These are phyloP conservation scores for Aspergillus sp. DNA, from an alignment of 2,329 filamentous ascomycete species.

Conservation along the genomic window DNA sequence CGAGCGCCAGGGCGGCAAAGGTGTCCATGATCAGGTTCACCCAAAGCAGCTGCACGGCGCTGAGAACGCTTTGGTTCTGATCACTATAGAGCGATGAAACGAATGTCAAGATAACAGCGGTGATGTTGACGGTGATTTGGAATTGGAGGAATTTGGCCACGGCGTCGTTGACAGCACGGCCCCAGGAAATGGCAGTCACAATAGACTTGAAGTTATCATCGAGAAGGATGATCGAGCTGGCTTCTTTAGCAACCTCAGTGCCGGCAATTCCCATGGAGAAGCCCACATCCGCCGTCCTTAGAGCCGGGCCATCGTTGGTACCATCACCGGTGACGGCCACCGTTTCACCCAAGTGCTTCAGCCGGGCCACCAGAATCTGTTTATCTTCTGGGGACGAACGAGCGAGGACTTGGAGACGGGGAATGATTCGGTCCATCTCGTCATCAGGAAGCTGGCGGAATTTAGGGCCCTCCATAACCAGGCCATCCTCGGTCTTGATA, in stretches of 20 bases:
- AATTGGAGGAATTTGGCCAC: slow-evolving; percentile 67
- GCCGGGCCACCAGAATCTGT: slow-evolving; percentile 59
- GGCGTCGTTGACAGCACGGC: slow-evolving; percentile 66
- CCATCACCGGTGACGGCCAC: slow-evolving; percentile 65
- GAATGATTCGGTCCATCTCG: slow-evolving; percentile 60
- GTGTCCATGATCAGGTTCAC: slow-evolving; percentile 98
- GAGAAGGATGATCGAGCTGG: slow-evolving; percentile 66
- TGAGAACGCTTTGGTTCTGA: slow-evolving; percentile 72
- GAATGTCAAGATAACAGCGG: slow-evolving; percentile 83
- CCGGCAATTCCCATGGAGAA: slow-evolving; percentile 69
- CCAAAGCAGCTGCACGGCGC: slow-evolving; percentile 89
- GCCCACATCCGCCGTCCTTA: slow-evolving; percentile 66
- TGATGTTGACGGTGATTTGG: slow-evolving; percentile 80
- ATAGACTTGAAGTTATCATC: slow-evolving; percentile 67
- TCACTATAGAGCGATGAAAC: slow-evolving; percentile 75
- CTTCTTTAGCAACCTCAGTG: slow-evolving; percentile 67
- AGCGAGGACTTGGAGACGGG: slow-evolving; percentile 62
- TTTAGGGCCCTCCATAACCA: slow-evolving; percentile 68
- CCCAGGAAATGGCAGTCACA: slow-evolving; percentile 67
- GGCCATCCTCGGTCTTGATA: slow-evolving; percentile 58
- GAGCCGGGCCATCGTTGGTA: slow-evolving; percentile 65
- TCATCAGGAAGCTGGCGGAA: slow-evolving; percentile 62
- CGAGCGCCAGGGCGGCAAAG: slow-evolving; percentile 82
- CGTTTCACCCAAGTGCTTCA: slow-evolving; percentile 63
- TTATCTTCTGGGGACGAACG: slow-evolving; percentile 68